Base-by-base conservation (phyloP, 139 green algal genomes). In the Choricystis sp. region DNA sequence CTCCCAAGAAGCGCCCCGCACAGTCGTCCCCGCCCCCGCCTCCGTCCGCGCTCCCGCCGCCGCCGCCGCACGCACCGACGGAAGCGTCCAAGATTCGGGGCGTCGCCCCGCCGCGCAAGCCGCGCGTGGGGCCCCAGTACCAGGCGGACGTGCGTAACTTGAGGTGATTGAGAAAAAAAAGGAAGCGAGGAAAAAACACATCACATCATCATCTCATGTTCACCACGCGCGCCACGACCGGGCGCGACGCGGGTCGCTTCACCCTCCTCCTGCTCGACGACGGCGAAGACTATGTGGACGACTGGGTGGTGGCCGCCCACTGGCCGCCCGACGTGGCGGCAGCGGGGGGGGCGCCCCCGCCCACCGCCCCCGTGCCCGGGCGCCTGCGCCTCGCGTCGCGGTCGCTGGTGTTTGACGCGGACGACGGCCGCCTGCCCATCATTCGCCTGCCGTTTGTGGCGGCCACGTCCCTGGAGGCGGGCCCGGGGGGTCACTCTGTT, bases 211-310 rank as follows among this genome's bases (percentile, higher is more conserved):
- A n/a, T n/a, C n/a, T n/a, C n/a, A n/a, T n/a, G n/a, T n/a, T n/a
- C n/a, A n/a, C n/a, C n/a, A n/a, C n/a, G n/a, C n/a, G n/a, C n/a
- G n/a, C n/a, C n/a, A n/a, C n/a, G 9, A 52, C 40, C 40, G 40
- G 40, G 9, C 40, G 16, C 40, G 9, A 16, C 40, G 49, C 68
- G 20, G 75, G 73, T 31, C 76, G 87, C 26, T 95, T 95, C 73
- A 82, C 69, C 20, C 74, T 93, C 57, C 76, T 95, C 64, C 83
- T 95, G 49, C 73, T 94, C 22, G 85, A 96, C 52, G 89, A 96
- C 61, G 79, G 81, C 2, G 84, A 92, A 60, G 65, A 81, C 31
- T 91, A 89, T 68, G 72, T 89, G 24, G 58, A 66, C 24, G 83
- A 94, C 67, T 92, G 75, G 75, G 77, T 82, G 22, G 83, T 65